A percentile compares a stretch with the other conserved stretches of the same genome.
Conservation (phyloP, 2,329 filamentous ascomycete species). For the Pseudocercospora fijiensis region DNA sequence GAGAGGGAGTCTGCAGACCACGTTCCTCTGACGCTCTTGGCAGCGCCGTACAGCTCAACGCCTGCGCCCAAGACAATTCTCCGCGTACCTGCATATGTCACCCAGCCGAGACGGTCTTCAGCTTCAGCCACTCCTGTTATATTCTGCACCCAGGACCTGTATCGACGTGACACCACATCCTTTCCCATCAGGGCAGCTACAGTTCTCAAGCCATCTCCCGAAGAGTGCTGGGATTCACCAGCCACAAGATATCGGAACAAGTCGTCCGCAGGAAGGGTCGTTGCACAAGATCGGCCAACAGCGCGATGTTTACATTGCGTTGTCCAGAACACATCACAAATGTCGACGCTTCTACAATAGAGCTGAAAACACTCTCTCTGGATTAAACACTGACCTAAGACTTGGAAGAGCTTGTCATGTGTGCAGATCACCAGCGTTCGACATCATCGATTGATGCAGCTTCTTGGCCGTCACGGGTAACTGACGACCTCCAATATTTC, state of each 20-base stretch:
- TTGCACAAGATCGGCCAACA: not conserved
- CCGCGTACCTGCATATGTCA: not conserved
- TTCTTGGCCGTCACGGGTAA: slow-evolving; percentile 1
- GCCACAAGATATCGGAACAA: slow-evolving; percentile 1
- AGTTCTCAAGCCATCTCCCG: slow-evolving; percentile 1
- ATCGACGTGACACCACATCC: not conserved
- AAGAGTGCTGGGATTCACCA: not conserved
- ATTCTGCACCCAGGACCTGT: not conserved
- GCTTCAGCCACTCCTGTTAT: not conserved
- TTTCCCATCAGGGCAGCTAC: slow-evolving; percentile 2
- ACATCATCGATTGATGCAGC: not conserved
- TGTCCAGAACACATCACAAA: not conserved
- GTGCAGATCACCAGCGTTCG: not conserved
- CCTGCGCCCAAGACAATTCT: not conserved
- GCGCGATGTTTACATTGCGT: not conserved
- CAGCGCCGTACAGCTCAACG: not conserved
- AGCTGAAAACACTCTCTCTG: not conserved
- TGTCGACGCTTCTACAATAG: not conserved
- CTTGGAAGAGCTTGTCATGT: not conserved
- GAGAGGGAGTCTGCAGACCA: not conserved
- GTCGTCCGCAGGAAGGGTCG: not conserved
- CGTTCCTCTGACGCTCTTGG: not conserved
- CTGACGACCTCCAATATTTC: not conserved
- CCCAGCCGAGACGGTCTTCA: not conserved
- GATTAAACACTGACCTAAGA: not conserved